Percentiles rank a stretch among this genome's conserved stretches.
Evolutionary conservation across 23 red algal genomes (phyloP).

Genomic region (Pyropia yezoensis): DNA sequence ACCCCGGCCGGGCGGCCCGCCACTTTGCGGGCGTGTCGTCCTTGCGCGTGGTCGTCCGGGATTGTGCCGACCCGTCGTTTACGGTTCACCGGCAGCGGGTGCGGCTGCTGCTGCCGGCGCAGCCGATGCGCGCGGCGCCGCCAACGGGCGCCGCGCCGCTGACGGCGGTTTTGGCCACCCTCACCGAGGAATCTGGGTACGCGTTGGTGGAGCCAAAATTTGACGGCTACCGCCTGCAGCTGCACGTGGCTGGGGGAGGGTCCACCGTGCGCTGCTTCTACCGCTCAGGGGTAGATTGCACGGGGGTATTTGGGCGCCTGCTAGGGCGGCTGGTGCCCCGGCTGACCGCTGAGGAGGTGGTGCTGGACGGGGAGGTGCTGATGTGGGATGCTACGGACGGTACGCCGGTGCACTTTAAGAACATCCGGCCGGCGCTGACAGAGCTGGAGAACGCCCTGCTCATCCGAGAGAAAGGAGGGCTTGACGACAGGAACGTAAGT

Average conservation of each 20-base stretch:
- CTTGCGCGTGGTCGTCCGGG: no score
- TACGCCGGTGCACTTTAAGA: slow-evolving; percentile 31
- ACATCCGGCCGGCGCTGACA: slow-evolving; percentile 14
- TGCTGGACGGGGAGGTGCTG: slow-evolving; percentile 79
- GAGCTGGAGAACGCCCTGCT: slow-evolving; percentile 18
- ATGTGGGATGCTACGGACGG: slow-evolving; percentile 27
- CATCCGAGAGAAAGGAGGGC: no score
- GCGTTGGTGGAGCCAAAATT: slow-evolving; percentile 82
- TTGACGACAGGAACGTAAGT: no score
- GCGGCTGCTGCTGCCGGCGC: no score
- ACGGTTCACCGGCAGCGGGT: no score
- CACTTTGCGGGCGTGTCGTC: no score
- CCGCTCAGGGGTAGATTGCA: slow-evolving; percentile 20
- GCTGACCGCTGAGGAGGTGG: slow-evolving; percentile 29
- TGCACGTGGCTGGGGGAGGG: slow-evolving; percentile 24
- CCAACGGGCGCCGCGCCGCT: no score
- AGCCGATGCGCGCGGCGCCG: no score
- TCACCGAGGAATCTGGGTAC: neutral
- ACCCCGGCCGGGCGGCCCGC: no score
- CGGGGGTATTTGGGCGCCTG: slow-evolving; percentile 1
- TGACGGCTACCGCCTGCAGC: slow-evolving; percentile 77
- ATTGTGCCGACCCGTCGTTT: no score
- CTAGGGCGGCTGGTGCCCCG: neutral
- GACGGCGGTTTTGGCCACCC: no score
- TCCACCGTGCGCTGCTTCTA: slow-evolving; percentile 29